A percentile compares a stretch with the other conserved stretches of the same genome.
Evolutionary conservation across 2,329 filamentous ascomycete genomes (phyloP).

Genomic region (Diaporthe caulivora): DNA sequence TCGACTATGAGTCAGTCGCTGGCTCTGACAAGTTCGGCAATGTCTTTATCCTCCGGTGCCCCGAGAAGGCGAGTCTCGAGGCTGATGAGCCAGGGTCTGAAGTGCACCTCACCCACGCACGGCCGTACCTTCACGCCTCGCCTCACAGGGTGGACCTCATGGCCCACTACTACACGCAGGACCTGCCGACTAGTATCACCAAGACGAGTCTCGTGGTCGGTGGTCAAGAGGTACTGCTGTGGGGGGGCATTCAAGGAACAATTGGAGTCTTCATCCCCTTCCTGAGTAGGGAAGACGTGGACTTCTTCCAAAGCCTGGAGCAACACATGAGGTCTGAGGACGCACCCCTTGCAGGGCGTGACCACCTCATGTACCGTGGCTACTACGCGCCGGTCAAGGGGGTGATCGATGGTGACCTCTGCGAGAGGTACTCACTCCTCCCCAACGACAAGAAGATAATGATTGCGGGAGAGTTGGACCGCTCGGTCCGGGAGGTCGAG

Average conservation of each 20-base stretch:
- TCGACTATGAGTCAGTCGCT: slow-evolving; percentile 96
- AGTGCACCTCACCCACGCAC: slow-evolving; percentile 89
- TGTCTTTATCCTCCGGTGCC: slow-evolving; percentile 90
- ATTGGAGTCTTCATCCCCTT: slow-evolving; percentile 95
- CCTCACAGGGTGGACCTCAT: slow-evolving; percentile 87
- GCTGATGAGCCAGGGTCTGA: slow-evolving; percentile 93
- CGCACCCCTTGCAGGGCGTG: slow-evolving; percentile 87
- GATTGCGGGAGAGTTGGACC: slow-evolving; percentile 93
- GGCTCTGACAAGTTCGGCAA: slow-evolving; percentile 99
- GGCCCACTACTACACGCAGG: slow-evolving; percentile 90
- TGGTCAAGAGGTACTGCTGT: slow-evolving; percentile 90
- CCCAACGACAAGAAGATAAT: slow-evolving; percentile 92
- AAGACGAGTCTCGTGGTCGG: slow-evolving; percentile 92
- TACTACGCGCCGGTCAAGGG: slow-evolving; percentile 98
- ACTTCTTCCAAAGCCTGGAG: slow-evolving; percentile 97
- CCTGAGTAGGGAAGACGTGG: slow-evolving; percentile 89
- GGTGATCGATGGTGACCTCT: slow-evolving; percentile 95
- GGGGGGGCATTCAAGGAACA: slow-evolving; percentile 95
- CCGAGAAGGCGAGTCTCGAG: slow-evolving; percentile 86
- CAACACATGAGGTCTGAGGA: slow-evolving; percentile 89
- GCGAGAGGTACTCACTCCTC: slow-evolving; percentile 89
- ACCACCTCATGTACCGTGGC: slow-evolving; percentile 94
- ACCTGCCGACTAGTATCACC: slow-evolving; percentile 90
- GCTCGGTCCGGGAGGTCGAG: slow-evolving; percentile 93
- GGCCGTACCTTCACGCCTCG: slow-evolving; percentile 89